A percentile compares a stretch with the other conserved stretches of the same genome.
Conservation (phyloP, 2,329 filamentous ascomycete genomes). For the Fusarium sp. region DNA sequence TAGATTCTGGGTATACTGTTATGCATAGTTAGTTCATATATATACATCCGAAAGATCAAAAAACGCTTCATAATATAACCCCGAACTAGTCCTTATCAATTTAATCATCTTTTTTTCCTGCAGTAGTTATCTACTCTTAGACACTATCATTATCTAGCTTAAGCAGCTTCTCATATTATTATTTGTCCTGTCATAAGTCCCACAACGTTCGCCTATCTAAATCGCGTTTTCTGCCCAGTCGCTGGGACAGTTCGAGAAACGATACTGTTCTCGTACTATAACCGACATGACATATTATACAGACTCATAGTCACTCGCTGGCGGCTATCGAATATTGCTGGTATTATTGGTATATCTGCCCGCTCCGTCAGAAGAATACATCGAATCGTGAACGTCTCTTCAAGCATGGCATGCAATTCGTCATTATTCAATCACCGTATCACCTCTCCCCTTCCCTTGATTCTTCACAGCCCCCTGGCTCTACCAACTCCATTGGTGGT, state of each 20-base stretch:
- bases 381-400: slow-evolving; percentile 47
- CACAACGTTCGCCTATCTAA: background rate
- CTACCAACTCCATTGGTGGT: slow-evolving; percentile 37
- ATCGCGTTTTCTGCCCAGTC: background rate
- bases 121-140: too few species aligned
- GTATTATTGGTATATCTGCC: slow-evolving; percentile 48
- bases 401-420: slow-evolving; percentile 46
- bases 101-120: background rate
- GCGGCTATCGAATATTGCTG: slow-evolving; percentile 26
- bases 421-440: slow-evolving; percentile 40
- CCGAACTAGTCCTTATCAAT: background rate
- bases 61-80: background rate
- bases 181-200: slow-evolving; percentile 1
- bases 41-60: background rate
- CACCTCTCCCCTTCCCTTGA: slow-evolving; percentile 48
- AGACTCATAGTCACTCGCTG: slow-evolving; percentile 16
- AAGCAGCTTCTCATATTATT: background rate
- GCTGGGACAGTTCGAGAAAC: background rate
- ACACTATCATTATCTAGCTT: background rate
- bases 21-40: background rate
- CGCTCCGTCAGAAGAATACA: slow-evolving; percentile 41
- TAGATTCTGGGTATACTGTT: background rate
- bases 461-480: slow-evolving; percentile 27
- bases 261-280: background rate
- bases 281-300: slow-evolving; percentile 3